These are phyloP conservation scores for Russula sp. DNA, from an alignment of 768 basidiomycete species.

Conservation along the genomic window DNA sequence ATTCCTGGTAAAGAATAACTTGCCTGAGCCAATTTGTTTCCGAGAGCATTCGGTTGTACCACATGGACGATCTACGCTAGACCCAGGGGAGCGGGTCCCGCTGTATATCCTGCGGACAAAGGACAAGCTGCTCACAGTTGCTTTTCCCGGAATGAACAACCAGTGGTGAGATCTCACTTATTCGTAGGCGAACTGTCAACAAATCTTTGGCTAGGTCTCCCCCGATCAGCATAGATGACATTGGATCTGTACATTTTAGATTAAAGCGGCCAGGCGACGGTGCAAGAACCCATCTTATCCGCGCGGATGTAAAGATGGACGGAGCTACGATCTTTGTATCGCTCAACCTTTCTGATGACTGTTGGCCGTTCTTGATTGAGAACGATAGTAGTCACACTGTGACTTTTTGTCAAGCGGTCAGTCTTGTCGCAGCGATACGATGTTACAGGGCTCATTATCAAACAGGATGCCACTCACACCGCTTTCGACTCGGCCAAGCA, in stretches of 20 bases:
- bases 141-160: constrained; percentile 80
- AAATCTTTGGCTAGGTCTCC: constrained; percentile 62
- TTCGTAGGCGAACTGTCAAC: constrained; percentile 11
- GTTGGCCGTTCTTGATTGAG: constrained; percentile 89
- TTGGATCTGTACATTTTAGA: constrained; percentile 78
- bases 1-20: constrained; percentile 84
- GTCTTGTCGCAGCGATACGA: constrained; percentile 18
- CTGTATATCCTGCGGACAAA: constrained; percentile 65
- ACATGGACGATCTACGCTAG: constrained; percentile 56
- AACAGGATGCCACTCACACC: constrained; percentile 38
- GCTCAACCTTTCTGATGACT: constrained; percentile 59
- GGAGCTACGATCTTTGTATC: constrained; percentile 89
- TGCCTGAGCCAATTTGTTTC: constrained; percentile 65
- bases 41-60: constrained; percentile 80
- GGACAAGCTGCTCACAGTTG: constrained; percentile 76
- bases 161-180: constrained; percentile 54
- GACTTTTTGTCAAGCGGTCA: constrained; percentile 71
- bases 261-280: constrained; percentile 45
- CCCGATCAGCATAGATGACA: constrained; percentile 87
- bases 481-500: constrained; percentile 48
- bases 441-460: constrained; percentile 6
- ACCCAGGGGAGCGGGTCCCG: constrained; percentile 65
- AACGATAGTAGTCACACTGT: constrained; percentile 79
- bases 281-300: constrained; percentile 54
- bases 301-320: constrained; percentile 75